These are phyloP conservation scores for Annulohypoxylon nitens DNA, from an alignment of 495 filamentous ascomycete species.

Conservation along the genomic window DNA sequence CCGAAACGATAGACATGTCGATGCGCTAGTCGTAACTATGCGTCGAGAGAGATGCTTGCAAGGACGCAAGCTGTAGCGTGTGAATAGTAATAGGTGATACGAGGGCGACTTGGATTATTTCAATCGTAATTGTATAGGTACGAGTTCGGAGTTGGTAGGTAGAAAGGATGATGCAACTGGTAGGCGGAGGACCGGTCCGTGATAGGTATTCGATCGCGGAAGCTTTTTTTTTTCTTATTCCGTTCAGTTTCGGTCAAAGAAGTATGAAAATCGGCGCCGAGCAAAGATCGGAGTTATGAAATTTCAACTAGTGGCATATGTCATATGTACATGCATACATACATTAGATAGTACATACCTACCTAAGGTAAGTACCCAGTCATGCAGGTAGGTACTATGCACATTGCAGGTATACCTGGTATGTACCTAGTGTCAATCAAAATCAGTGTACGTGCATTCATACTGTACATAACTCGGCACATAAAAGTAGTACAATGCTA, in stretches of 20 bases:
- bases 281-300: conserved; percentile 43
- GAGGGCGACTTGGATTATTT: neutral
- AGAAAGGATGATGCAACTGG: conserved; percentile 47
- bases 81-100: neutral
- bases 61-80: neutral
- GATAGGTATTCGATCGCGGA: conserved; percentile 34
- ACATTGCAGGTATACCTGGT: no score
- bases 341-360: no score
- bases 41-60: neutral
- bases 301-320: neutral
- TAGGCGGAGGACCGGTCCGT: conserved; percentile 34
- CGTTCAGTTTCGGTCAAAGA: conserved; percentile 45
- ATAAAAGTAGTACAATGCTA: no score
- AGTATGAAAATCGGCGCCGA: conserved; percentile 46
- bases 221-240: conserved; percentile 21
- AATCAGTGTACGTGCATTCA: no score
- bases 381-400: no score
- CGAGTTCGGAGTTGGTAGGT: neutral
- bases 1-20: conserved; percentile 62
- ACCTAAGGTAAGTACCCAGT: no score
- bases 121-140: neutral
- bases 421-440: no score
- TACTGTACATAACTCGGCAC: no score
- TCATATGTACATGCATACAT: no score
- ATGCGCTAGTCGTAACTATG: conserved; percentile 11